Evolutionary conservation across 2,329 filamentous ascomycete genomes (phyloP), one percentile per base, ranked within the genome.

Genomic region (Coniochaeta hoffmannii): DNA sequence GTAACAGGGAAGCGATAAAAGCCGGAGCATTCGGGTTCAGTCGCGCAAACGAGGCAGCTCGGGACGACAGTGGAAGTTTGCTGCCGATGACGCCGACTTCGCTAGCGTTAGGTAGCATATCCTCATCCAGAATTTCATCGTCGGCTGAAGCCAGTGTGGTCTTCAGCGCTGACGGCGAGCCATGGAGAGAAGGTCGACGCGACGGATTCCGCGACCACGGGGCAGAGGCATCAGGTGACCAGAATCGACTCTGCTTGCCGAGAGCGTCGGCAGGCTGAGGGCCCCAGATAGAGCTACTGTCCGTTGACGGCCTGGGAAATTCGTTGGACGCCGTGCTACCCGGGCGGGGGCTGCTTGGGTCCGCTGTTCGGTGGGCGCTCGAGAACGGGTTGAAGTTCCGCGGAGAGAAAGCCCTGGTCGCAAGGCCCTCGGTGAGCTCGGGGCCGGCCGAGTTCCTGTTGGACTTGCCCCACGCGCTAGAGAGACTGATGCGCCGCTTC

Each of bases 21-120:
- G 88, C 89, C 9, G 92, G 92, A 0, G 93, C 94, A 7, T 89
- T 83, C 8, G 94, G 94, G 64, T 99, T 97, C 28, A 97, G 78
- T 64, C 71, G 69, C 66, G 86, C 74, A 64, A 66, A 77, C 75
- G 50, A 76, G 2, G 26, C 17, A n/a, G 28, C 24, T 75, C 64
- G 80, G 68, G 68, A 75, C 36, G 71, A 62, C 7, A 67, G 68
- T 4, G 74, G 72, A 2, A 88, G 90, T 3, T 86, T 85, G 50
- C 90, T 95, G 24, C 93, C 93, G 61, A 97, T 97, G 1, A 87
- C 80, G 22, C 84, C 83, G 2, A 87, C 79, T 46, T 84, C 78
- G 54, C 79, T 81, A 6, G 80, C 78, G 53, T 81, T 73, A 1
- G 79, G 68, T 12, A 82, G 65, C 34, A 80, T 82, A 2, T 78